Evolutionary conservation across 177 flowering plant genomes (phyloP).

Genomic region (Telopea speciosissima): DNA sequence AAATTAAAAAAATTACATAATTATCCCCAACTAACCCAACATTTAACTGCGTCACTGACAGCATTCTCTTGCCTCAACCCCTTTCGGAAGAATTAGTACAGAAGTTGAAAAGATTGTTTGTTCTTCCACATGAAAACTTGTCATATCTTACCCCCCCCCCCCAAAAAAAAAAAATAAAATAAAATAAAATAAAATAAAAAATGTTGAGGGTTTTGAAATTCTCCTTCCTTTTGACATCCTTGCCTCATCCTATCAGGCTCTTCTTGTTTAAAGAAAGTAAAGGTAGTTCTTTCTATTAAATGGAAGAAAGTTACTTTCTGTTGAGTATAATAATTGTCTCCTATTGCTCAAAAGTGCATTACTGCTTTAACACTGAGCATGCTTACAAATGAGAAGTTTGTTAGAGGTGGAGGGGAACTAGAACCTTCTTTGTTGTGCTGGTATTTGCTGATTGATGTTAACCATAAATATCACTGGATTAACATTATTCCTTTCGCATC

Average conservation of each 20-base stretch:
- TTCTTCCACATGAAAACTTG: too few species aligned
- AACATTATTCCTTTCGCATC: neutral
- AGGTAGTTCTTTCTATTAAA: neutral
- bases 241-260: neutral
- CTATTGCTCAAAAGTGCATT: neutral
- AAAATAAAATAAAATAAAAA: too few species aligned
- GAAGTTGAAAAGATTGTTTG: constrained; percentile 78
- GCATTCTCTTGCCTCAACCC: neutral
- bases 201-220: neutral
- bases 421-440: neutral
- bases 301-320: too few species aligned
- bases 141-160: too few species aligned
- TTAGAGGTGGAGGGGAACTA: neutral
- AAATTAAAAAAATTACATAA: too few species aligned
- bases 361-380: neutral
- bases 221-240: neutral
- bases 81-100: constrained; percentile 21
- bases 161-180: too few species aligned
- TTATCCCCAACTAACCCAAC: too few species aligned
- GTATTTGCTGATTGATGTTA: neutral
- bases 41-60: too few species aligned
- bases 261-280: too few species aligned
- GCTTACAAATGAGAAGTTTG: neutral
- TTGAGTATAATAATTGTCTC: neutral
- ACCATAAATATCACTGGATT: neutral